Base-by-base conservation (phyloP, 805 yeast genomes). In the Myxozyma geophila region DNA sequence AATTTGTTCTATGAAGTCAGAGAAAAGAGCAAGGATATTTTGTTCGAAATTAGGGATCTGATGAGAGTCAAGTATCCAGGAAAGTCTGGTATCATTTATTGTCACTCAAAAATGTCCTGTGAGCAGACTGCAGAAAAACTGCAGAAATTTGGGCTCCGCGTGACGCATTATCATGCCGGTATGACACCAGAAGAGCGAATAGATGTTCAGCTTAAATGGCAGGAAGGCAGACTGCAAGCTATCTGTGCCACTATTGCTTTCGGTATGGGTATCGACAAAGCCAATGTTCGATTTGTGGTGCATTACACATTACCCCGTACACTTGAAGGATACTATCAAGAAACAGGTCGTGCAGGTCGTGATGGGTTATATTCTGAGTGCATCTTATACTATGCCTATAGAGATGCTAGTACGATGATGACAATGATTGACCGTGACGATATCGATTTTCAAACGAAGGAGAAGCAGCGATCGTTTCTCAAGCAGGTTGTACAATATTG, bases 221-320 rank as follows among this genome's bases (percentile, higher is more conserved):
- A 95, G 74, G 73, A 77, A 1, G 87, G 88, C 60, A 74, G 76
- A 21, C 77, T 87, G 23, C 88, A 87, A 72, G 88, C 92, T 0
- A 92, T 95, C 13, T 93, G 98, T 78, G 99, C 99, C 0, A 95
- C 99, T 0, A 89, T 95, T 71, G 99, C 99, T 0, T 95, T 95
- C 81, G 99, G 99, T 35, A 95, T 95, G 99, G 99, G 99, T 54
- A 93, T 95, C 61, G 99, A 95, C 77, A 95, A 95, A 74, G 89
- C 97, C 0, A 96, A 95, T 76, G 99, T 95, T 12, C 80, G 99
- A 53, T 92, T 82, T 78, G 98, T 95, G 2, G 85, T 90, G 48
- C 99, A 95, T 77, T 81, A 88, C 67, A 89, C 95, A 6, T 77
- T 95, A 33, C 98, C 99, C 0, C 79, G 97, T 71, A 90, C 91